These are phyloP conservation scores for Gillenia trifoliata DNA, from an alignment of 306 rosid species.

Conservation along the genomic window DNA sequence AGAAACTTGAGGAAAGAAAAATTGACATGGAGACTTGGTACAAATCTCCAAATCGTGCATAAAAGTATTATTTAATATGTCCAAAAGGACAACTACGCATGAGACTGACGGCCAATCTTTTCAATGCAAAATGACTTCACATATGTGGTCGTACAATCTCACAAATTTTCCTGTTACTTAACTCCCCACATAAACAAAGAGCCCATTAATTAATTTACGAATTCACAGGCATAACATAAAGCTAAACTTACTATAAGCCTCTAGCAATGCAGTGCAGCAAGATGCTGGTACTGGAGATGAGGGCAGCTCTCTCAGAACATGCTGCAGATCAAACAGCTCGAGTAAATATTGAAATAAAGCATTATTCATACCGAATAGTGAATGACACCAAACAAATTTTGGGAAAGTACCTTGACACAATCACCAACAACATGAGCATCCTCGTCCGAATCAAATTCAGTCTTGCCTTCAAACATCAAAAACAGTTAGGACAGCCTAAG, in stretches of 20 bases:
- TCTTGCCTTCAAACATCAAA: conserved; percentile 60
- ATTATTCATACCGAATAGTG: not conserved
- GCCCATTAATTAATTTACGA: not conserved
- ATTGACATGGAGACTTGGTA: not conserved
- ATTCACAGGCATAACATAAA: not conserved
- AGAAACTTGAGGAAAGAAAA: not conserved
- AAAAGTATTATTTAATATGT: not conserved
- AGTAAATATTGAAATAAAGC: conserved; percentile 1
- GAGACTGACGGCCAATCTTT: not conserved
- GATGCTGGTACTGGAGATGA: conserved; percentile 99
- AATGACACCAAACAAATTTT: not conserved
- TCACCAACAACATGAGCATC: conserved; percentile 99
- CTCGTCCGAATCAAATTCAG: conserved; percentile 77
- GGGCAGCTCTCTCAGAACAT: conserved; percentile 93
- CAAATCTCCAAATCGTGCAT: not conserved
- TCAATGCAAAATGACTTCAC: not conserved
- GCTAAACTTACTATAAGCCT: conserved; percentile 85
- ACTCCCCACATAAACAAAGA: not conserved
- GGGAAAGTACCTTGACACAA: conserved; percentile 77
- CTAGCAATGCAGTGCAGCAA: conserved; percentile 94
- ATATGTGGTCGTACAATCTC: not conserved
- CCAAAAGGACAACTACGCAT: not conserved
- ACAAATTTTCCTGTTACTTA: not conserved
- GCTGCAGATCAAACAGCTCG: conserved; percentile 50
- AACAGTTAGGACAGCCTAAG: conserved; percentile 19